Conservation (phyloP, 148 eudicot species). For the Drosera capensis region DNA sequence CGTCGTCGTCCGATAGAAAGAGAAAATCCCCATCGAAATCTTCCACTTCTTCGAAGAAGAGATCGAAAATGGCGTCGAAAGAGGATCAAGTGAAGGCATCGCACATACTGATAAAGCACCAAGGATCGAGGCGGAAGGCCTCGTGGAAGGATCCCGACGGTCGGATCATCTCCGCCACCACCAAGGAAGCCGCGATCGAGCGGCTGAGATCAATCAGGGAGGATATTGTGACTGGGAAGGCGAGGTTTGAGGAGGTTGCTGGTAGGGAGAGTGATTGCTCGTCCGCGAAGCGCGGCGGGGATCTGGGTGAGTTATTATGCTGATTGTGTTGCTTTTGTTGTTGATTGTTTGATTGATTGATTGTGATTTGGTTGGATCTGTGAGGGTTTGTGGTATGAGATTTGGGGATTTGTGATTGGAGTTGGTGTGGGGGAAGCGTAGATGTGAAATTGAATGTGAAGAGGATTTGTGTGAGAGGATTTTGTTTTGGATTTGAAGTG, state of each 20-base stretch:
- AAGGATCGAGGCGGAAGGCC: conserved; percentile 72
- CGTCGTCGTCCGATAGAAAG: neutral
- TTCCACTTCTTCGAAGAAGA: too few relatives aligned
- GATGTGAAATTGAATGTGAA: too few relatives aligned
- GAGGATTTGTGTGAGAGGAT: too few relatives aligned
- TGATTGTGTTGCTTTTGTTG: neutral
- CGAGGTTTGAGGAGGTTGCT: conserved; percentile 52
- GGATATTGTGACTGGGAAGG: conserved; percentile 50
- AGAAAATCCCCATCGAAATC: too few relatives aligned
- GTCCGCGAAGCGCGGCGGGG: conserved; percentile 96
- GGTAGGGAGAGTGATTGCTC: conserved; percentile 51
- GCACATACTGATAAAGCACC: conserved; percentile 79
- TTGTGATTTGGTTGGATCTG: neutral
- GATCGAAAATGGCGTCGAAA: conserved; percentile 46
- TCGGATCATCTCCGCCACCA: conserved; percentile 38
- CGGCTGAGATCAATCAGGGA: conserved; percentile 56
- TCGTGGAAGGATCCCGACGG: conserved; percentile 99
- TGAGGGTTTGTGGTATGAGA: too few relatives aligned
- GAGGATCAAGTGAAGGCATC: conserved; percentile 70
- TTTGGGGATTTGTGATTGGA: too few relatives aligned
- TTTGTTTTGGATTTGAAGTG: too few relatives aligned
- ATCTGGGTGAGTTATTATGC: conserved; percentile 44
- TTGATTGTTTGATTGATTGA: neutral
- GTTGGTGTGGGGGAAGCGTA: too few relatives aligned
- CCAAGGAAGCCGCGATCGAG: conserved; percentile 51